Evolutionary conservation across 1,284 basidiomycete genomes (phyloP).

Genomic region (Irpex sp.): DNA sequence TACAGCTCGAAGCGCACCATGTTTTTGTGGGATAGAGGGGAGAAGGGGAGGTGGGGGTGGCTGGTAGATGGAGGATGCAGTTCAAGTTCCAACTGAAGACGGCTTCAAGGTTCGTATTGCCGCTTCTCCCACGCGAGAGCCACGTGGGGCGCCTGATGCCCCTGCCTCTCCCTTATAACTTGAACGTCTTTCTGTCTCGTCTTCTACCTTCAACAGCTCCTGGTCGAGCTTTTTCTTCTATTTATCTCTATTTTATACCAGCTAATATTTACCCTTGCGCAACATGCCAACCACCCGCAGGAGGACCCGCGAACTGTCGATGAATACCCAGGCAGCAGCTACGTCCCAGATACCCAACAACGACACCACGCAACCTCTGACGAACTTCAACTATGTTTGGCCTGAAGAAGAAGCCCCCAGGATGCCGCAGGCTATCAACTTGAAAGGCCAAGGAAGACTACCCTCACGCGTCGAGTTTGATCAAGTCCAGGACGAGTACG

Average conservation of each 20-base stretch:
- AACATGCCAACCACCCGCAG: neutral
- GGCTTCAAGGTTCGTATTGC: neutral
- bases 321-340: neutral
- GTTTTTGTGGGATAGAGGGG: neutral
- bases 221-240: neutral
- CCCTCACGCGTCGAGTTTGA: constrained; percentile 44
- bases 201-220: neutral
- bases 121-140: neutral
- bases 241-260: neutral
- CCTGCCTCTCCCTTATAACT: neutral
- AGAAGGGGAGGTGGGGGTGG: neutral
- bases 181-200: neutral
- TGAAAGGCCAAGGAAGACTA: constrained; percentile 12
- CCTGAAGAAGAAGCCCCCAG: neutral
- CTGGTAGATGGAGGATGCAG: neutral
- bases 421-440: neutral
- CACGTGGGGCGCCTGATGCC: neutral
- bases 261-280: neutral
- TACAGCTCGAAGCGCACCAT: neutral
- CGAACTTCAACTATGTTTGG: neutral
- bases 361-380: neutral
- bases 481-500: constrained; percentile 49
- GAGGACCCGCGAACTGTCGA: neutral
- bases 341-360: neutral
- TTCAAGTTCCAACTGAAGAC: neutral